Conservation (phyloP, 1,284 basidiomycete genomes). For the Schizophyllum commune region DNA sequence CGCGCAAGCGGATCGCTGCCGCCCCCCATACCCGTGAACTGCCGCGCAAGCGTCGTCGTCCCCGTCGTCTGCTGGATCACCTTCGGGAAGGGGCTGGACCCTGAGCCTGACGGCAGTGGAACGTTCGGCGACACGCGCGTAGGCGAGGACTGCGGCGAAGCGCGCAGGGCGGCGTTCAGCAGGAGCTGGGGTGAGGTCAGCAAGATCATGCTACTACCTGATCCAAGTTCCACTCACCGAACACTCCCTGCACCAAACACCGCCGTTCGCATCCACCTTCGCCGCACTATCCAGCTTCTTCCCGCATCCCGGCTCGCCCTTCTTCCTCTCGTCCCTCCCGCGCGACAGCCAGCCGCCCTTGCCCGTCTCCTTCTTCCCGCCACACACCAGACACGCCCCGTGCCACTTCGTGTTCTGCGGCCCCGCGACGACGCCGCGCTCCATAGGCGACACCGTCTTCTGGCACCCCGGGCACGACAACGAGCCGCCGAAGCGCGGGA, state of each 20-base stretch:
- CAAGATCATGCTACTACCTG: slow-evolving; percentile 1
- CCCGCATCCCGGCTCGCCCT: slow-evolving; percentile 64
- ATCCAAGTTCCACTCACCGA: slow-evolving; percentile 38
- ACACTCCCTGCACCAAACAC: slow-evolving; percentile 79
- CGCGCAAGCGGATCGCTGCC: slow-evolving; percentile 39
- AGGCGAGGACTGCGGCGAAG: slow-evolving; percentile 42
- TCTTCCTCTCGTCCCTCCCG: slow-evolving; percentile 36
- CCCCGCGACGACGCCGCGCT: slow-evolving; percentile 73
- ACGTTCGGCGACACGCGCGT: slow-evolving; percentile 33
- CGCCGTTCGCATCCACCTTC: slow-evolving; percentile 61
- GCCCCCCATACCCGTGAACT: slow-evolving; percentile 57
- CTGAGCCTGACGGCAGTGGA: slow-evolving; percentile 37
- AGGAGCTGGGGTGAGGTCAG: slow-evolving; percentile 38
- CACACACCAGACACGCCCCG: slow-evolving; percentile 66
- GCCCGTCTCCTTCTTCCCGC: slow-evolving; percentile 47
- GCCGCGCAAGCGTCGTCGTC: slow-evolving; percentile 63
- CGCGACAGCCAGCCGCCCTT: slow-evolving; percentile 32
- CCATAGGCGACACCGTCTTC: slow-evolving; percentile 69
- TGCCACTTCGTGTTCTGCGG: slow-evolving; percentile 78
- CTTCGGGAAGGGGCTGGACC: slow-evolving; percentile 19
- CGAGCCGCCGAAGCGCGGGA: slow-evolving; percentile 61
- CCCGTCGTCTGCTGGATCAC: slow-evolving; percentile 54
- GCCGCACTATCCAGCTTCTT: slow-evolving; percentile 77
- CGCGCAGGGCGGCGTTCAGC: slow-evolving; percentile 39
- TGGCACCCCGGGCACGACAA: slow-evolving; percentile 64